Evolutionary conservation across 805 yeast species (phyloP).

Genomic region (Saccharomycopsis sp.): DNA sequence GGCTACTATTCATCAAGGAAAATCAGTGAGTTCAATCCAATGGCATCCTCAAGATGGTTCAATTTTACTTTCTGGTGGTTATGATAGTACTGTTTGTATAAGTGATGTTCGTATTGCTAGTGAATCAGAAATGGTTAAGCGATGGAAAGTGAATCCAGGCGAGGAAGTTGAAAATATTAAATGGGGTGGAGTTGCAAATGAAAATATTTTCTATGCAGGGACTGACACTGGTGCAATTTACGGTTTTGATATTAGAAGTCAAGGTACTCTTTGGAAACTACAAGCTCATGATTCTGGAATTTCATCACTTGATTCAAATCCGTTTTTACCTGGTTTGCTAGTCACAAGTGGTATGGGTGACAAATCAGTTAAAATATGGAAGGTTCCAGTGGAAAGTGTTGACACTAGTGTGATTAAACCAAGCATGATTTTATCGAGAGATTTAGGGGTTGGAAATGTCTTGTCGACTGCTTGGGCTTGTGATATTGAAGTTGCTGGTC

Average conservation of each 20-base stretch:
- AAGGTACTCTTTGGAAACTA: conserved; percentile 82
- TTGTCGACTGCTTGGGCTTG: conserved; percentile 77
- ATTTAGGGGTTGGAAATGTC: conserved; percentile 91
- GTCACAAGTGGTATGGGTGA: conserved; percentile 91
- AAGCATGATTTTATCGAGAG: conserved; percentile 83
- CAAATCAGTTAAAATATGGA: conserved; percentile 82
- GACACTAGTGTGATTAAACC: conserved; percentile 44
- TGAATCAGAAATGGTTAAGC: conserved; percentile 50
- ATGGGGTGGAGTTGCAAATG: conserved; percentile 48
- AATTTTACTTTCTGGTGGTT: conserved; percentile 83
- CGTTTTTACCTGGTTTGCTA: conserved; percentile 61
- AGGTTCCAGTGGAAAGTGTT: conserved; percentile 39
- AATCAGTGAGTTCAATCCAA: conserved; percentile 75
- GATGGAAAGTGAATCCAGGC: conserved; percentile 53
- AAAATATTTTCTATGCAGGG: conserved; percentile 61
- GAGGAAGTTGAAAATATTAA: conserved; percentile 81
- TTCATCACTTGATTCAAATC: conserved; percentile 69
- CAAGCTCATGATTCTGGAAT: conserved; percentile 97
- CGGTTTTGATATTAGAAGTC: conserved; percentile 76
- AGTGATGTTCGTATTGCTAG: conserved; percentile 77
- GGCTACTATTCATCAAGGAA: conserved; percentile 61
- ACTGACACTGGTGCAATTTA: conserved; percentile 87
- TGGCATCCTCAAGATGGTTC: conserved; percentile 61
- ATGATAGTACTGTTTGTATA: conserved; percentile 77
- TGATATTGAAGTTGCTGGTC: conserved; percentile 80